Base-by-base conservation (phyloP, 108 stramenopile genomes). In the Bacterosira constricta region DNA sequence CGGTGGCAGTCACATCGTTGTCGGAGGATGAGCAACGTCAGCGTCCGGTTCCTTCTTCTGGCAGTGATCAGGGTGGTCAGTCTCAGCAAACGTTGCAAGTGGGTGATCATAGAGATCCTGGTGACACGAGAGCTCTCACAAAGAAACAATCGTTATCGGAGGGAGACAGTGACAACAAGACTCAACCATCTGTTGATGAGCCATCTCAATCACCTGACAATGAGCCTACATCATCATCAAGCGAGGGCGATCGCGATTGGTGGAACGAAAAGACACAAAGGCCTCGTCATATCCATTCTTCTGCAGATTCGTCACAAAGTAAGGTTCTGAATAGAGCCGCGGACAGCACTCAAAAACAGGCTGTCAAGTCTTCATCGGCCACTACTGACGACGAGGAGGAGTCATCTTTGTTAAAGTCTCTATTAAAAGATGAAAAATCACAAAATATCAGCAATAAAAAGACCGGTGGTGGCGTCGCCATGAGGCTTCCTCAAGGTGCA, bases 231-330 rank as follows among this genome's bases (percentile, higher is more conserved):
- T 49, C 47, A 25, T 25, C 47, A 49, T 49, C 47, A 25, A 21
- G 23, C 47, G 25, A 31, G n/a, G 31, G 3, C 10, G 53, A 54
- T 34, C 29, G 30, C 27, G 5, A 1, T 34, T 54, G 53, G 53
- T 54, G 53, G 53, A 15, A 31, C 53, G 53, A 54, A 54, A 54
- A 32, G 5, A 54, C 53, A 34, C 53, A 54, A 34, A 26, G 53
- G 53, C 53, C 53, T 3, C n/a, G 17, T 17, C 53, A 7, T 27
- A 54, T 31, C 9, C 29, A 30, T 1, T 2, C 26, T 54, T 31
- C 29, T 7, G 53, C 0, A 15, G 26, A 3, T 32, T 54, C 53
- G 6, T 4, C n/a, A 13, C n/a, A 54, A 49, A 25, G 47, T 25
- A 25, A 49, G 23, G 47, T 49, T 3, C 47, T 49, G 7, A 49